Percentiles rank a stretch among this genome's conserved stretches.
phyloP scores from a whole-genome alignment of 176 grass and related monocot genomes.

The Cenchrus americanus region DNA sequence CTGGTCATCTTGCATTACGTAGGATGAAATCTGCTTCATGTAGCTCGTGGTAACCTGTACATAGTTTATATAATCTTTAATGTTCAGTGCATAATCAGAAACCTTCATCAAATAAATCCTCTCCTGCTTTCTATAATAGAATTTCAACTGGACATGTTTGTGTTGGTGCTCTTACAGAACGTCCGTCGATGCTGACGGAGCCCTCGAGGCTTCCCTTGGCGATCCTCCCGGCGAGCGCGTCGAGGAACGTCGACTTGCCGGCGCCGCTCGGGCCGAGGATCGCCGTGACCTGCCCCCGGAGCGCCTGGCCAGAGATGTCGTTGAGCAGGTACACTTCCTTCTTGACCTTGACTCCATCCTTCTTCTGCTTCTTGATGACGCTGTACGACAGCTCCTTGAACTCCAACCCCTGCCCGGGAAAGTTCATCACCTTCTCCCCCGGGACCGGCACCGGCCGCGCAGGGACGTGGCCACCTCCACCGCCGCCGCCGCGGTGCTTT shows the following conservation, averaged over 20 bases:
- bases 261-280: conserved; percentile 73
- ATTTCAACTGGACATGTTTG: background rate
- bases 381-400: conserved; percentile 77
- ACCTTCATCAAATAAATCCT: background rate
- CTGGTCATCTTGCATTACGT: conserved; percentile 86
- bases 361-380: conserved; percentile 75
- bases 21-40: conserved; percentile 83
- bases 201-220: conserved; percentile 71
- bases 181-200: conserved; percentile 58
- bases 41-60: conserved; percentile 71
- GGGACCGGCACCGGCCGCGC: background rate
- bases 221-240: conserved; percentile 64
- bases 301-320: conserved; percentile 70
- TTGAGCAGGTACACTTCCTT: conserved; percentile 73
- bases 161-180: conserved; percentile 45
- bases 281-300: conserved; percentile 57
- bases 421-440: conserved; percentile 27
- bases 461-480: background rate
- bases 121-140: too few species aligned
- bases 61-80: background rate
- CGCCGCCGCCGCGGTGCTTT: background rate
- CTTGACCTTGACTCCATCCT: conserved; percentile 54
- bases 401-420: conserved; percentile 66
- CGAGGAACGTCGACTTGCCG: conserved; percentile 81
- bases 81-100: conserved; percentile 6